Evolutionary conservation across 2,329 filamentous ascomycete genomes (phyloP).

Genomic region (Volutella citrinella): DNA sequence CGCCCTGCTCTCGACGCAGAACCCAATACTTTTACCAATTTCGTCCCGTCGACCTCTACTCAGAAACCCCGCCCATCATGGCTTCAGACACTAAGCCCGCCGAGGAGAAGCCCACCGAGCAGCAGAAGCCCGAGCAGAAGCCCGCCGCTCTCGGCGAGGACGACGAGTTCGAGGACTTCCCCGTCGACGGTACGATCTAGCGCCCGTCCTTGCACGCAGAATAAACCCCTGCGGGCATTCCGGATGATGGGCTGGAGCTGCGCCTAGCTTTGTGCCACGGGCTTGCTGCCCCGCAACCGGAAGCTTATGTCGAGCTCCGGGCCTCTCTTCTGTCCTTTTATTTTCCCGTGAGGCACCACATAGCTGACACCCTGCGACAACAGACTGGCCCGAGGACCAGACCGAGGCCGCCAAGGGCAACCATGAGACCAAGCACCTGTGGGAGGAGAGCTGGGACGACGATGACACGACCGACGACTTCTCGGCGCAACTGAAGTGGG

Average conservation of each 20-base stretch:
- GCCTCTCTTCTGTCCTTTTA: too few species aligned
- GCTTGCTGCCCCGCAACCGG: too few species aligned
- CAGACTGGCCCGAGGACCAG: conserved; percentile 92
- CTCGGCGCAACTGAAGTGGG: conserved; percentile 87
- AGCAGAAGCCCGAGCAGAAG: conserved; percentile 24
- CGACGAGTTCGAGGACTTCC: conserved; percentile 99
- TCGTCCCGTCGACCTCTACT: too few species aligned
- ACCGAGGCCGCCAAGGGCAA: conserved; percentile 73
- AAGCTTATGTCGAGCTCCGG: too few species aligned
- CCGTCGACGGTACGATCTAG: conserved; percentile 73
- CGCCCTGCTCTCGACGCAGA: neutral
- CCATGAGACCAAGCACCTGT: conserved; percentile 73
- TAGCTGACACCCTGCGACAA: neutral
- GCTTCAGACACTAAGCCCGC: conserved; percentile 25
- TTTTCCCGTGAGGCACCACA: too few species aligned
- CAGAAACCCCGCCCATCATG: too few species aligned
- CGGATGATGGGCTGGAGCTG: too few species aligned
- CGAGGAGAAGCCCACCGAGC: conserved; percentile 23
- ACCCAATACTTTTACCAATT: too few species aligned
- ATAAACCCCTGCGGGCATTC: neutral
- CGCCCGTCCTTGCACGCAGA: accelerated
- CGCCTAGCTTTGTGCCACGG: too few species aligned
- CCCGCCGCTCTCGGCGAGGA: conserved; percentile 82
- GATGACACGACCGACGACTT: conserved; percentile 98
- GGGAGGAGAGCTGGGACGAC: conserved; percentile 99